A percentile compares a stretch with the other conserved stretches of the same genome.
Evolutionary conservation across 495 filamentous ascomycete genomes (phyloP).

Genomic region (Penicillium cataractarum): DNA sequence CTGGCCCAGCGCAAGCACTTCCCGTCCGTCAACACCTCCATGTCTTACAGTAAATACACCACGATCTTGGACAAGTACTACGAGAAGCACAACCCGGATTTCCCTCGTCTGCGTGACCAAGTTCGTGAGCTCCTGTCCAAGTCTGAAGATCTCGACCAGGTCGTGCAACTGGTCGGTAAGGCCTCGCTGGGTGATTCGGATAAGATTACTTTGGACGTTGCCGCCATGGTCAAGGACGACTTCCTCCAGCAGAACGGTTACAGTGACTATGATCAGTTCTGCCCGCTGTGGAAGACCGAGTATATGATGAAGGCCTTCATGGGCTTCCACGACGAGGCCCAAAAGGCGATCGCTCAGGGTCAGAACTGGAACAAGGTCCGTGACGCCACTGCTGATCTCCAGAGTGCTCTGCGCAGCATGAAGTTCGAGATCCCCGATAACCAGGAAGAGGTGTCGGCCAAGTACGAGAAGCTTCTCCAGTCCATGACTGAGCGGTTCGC

Average conservation of each 20-base stretch:
- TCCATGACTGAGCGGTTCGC: conserved; percentile 96
- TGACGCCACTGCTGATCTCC: conserved; percentile 85
- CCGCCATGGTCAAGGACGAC: conserved; percentile 92
- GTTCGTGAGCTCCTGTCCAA: conserved; percentile 91
- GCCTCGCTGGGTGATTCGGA: conserved; percentile 93
- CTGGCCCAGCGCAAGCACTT: conserved; percentile 99
- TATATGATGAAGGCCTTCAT: conserved; percentile 99
- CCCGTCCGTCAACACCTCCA: conserved; percentile 94
- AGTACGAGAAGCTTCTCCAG: conserved; percentile 92
- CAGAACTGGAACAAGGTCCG: conserved; percentile 90
- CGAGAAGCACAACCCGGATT: conserved; percentile 88
- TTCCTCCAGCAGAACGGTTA: conserved; percentile 99
- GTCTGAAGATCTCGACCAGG: conserved; percentile 96
- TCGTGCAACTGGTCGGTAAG: conserved; percentile 98
- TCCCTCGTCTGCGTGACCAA: conserved; percentile 87
- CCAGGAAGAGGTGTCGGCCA: conserved; percentile 72
- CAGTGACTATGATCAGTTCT: conserved; percentile 98
- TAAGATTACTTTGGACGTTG: conserved; percentile 97
- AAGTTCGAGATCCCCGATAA: conserved; percentile 93
- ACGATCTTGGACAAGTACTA: conserved; percentile 87
- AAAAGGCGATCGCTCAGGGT: conserved; percentile 91
- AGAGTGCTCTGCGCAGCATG: conserved; percentile 79
- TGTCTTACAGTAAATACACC: conserved; percentile 98
- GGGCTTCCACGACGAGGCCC: conserved; percentile 94
- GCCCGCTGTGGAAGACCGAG: conserved; percentile 98